Evolutionary conservation across 2,329 filamentous ascomycete species (phyloP).

Genomic region (Podosphaera aphanis): DNA sequence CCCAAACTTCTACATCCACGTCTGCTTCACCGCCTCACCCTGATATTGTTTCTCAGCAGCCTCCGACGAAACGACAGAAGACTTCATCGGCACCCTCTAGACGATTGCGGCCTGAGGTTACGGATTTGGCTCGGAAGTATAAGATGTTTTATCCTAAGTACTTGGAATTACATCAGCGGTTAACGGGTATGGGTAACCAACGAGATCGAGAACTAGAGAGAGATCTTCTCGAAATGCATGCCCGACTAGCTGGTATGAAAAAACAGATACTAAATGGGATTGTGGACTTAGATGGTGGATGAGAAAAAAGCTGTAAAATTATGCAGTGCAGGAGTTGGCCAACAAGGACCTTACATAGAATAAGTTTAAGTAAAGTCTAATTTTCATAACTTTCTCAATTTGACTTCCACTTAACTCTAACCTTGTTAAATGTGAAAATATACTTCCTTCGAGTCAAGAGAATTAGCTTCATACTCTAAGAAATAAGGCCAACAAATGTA

Average conservation of each 20-base stretch:
- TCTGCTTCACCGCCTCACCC: not conserved
- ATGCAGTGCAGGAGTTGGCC: too few species aligned
- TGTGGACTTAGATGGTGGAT: constrained; percentile 5
- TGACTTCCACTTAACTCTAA: too few species aligned
- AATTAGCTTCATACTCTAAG: too few species aligned
- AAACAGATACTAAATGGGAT: constrained; percentile 22
- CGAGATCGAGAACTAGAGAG: constrained; percentile 28
- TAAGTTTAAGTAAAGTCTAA: too few species aligned
- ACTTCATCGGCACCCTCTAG: constrained; percentile 4
- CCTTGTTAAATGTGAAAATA: too few species aligned
- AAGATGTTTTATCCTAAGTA: constrained; percentile 33
- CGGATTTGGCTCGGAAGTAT: constrained; percentile 31
- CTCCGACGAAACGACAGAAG: not conserved
- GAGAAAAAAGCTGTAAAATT: too few species aligned
- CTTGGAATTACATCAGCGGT: constrained; percentile 30
- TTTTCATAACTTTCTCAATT: too few species aligned
- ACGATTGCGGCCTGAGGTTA: constrained; percentile 23
- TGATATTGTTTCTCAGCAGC: not conserved
- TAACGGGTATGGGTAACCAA: constrained; percentile 19
- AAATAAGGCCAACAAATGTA: too few species aligned
- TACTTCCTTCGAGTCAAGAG: too few species aligned
- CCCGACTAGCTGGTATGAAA: constrained; percentile 32
- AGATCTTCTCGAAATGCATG: constrained; percentile 29
- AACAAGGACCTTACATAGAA: too few species aligned
- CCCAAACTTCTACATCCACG: constrained; percentile 1